These are phyloP conservation scores for Hypholoma fasciculare DNA, from an alignment of 768 basidiomycete species.

Conservation along the genomic window DNA sequence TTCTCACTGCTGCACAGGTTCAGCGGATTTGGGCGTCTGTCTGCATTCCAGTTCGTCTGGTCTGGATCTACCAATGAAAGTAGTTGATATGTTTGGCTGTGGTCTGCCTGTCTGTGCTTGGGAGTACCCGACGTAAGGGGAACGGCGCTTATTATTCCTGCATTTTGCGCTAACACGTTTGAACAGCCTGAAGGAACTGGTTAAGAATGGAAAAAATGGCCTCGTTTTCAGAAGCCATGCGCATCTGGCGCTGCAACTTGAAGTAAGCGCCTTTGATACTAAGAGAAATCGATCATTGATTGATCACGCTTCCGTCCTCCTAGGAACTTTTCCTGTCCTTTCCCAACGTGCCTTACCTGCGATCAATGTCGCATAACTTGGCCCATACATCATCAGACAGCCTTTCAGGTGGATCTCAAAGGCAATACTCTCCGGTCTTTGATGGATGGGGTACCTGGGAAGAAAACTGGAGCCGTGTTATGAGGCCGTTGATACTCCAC, in stretches of 20 bases:
- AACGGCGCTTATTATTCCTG: neutral
- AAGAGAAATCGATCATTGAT: neutral
- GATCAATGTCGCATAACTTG: constrained; percentile 53
- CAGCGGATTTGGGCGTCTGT: constrained; percentile 89
- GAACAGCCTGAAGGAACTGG: constrained; percentile 79
- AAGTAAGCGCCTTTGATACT: constrained; percentile 41
- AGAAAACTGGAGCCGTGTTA: constrained; percentile 76
- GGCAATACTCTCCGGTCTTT: neutral
- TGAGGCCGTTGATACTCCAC: constrained; percentile 59
- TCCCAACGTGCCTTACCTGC: constrained; percentile 53
- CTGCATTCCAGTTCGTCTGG: constrained; percentile 90
- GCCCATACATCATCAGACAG: constrained; percentile 26
- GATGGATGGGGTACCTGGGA: constrained; percentile 74
- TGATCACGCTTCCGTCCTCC: neutral
- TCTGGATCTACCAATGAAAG: constrained; percentile 96
- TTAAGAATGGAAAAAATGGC: constrained; percentile 84
- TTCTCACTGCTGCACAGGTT: constrained; percentile 45
- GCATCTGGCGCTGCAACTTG: constrained; percentile 72
- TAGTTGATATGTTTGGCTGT: constrained; percentile 99
- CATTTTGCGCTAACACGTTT: neutral
- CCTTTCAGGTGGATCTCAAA: constrained; percentile 16
- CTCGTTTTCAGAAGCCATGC: constrained; percentile 67
- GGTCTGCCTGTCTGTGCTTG: constrained; percentile 92
- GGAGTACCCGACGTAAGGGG: constrained; percentile 77
- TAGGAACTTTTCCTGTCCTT: constrained; percentile 63